Conservation (phyloP, 352 stramenopile species). For the Globisporangium yorkense region DNA sequence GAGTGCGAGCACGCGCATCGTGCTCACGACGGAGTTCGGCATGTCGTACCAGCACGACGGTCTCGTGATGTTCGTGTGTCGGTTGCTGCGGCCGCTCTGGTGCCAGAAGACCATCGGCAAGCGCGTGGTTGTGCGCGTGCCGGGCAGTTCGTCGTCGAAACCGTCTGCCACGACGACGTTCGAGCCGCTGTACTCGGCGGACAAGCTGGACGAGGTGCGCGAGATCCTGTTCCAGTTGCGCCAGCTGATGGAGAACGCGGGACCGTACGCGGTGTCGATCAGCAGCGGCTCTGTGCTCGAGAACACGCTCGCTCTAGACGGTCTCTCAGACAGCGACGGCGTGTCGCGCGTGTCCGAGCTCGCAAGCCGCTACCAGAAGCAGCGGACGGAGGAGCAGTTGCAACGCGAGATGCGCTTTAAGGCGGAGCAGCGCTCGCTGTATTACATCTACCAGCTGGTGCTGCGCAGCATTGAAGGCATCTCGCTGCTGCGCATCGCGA, state of each 20-base stretch:
- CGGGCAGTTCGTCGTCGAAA: constrained; percentile 16
- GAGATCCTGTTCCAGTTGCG: constrained; percentile 81
- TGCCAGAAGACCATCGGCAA: constrained; percentile 50
- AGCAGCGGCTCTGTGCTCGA: constrained; percentile 49
- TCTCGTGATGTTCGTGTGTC: constrained; percentile 71
- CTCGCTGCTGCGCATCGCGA: constrained; percentile 57
- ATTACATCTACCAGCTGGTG: constrained; percentile 73
- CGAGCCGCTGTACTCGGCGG: constrained; percentile 32
- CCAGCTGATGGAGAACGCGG: constrained; percentile 75
- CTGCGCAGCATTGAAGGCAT: constrained; percentile 76
- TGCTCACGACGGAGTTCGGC: constrained; percentile 80
- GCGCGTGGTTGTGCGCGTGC: constrained; percentile 23
- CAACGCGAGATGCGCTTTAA: constrained; percentile 75
- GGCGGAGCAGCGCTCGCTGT: constrained; percentile 77
- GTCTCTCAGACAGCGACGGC: constrained; percentile 25
- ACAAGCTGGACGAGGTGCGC: constrained; percentile 65
- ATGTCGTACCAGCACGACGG: constrained; percentile 87
- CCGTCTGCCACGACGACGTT: constrained; percentile 23
- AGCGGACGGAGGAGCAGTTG: constrained; percentile 61
- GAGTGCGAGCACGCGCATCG: constrained; percentile 55
- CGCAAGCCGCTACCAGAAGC: constrained; percentile 65
- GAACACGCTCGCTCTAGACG: constrained; percentile 47
- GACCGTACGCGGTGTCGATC: constrained; percentile 73
- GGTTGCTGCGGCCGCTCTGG: constrained; percentile 79
- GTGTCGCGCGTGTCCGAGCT: constrained; percentile 60